These are phyloP conservation scores for Anaeromyces robustus DNA, from an alignment of 192 early-diverging fungal genomes.

Conservation along the genomic window DNA sequence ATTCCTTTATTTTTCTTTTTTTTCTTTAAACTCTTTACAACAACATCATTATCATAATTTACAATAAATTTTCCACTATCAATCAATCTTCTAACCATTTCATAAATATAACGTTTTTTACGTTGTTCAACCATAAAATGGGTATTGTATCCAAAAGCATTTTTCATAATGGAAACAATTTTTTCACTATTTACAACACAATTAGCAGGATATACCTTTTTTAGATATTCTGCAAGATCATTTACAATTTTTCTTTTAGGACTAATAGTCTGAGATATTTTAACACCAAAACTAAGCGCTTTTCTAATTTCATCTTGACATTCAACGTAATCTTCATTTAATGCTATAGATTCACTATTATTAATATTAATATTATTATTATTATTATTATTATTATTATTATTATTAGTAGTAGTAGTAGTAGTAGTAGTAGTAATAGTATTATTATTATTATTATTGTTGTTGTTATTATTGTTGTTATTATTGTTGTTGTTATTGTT, in stretches of 20 bases:
- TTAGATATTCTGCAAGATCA: not conserved
- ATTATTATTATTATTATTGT: too few species aligned
- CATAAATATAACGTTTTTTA: not conserved
- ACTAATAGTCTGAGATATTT: not conserved
- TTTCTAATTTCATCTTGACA: not conserved
- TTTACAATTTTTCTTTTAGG: not conserved
- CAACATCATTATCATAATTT: not conserved
- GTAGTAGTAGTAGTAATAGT: too few species aligned
- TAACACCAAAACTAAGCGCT: not conserved
- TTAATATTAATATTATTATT: too few species aligned
- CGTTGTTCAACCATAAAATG: not conserved
- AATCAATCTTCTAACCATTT: not conserved
- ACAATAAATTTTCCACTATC: not conserved
- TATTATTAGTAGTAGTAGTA: too few species aligned
- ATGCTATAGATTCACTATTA: too few species aligned
- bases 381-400: too few species aligned
- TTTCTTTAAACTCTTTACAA: not conserved
- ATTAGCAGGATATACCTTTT: not conserved
- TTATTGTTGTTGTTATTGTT: too few species aligned
- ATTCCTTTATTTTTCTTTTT: not conserved
- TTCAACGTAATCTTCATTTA: not conserved
- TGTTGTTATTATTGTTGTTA: too few species aligned
- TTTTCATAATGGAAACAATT: not conserved
- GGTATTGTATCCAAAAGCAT: not conserved
- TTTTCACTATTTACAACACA: not conserved